These are phyloP conservation scores for Allomyces javanicus DNA, from an alignment of 192 early-diverging fungal species.

Conservation along the genomic window DNA sequence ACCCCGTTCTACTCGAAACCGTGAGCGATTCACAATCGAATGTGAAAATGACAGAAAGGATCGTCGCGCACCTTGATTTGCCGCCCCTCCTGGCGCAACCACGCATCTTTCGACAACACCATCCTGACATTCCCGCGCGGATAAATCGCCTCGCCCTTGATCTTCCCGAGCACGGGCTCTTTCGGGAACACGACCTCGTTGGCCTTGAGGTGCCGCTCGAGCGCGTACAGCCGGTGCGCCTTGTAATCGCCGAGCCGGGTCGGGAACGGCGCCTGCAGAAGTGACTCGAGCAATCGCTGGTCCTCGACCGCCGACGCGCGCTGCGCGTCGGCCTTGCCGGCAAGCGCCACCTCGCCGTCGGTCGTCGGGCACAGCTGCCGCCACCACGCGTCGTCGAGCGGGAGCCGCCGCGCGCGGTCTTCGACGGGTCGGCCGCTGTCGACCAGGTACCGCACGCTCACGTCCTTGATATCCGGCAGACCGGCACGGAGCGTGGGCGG, in stretches of 20 bases:
- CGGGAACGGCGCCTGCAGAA: background rate
- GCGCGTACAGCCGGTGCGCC: background rate
- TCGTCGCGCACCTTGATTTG: background rate
- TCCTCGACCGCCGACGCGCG: background rate
- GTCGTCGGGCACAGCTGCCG: background rate
- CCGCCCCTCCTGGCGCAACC: background rate
- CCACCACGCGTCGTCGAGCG: background rate
- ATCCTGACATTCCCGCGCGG: background rate
- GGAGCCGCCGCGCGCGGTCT: background rate
- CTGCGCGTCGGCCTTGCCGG: background rate
- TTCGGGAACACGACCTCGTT: background rate
- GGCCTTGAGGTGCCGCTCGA: conserved; percentile 3
- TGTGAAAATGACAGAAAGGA: too few relatives aligned
- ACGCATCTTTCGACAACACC: background rate
- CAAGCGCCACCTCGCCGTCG: background rate
- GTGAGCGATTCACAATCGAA: too few relatives aligned
- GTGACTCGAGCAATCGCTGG: background rate
- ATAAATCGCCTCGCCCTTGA: conserved; percentile 1
- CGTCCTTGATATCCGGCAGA: background rate
- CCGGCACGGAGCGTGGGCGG: background rate
- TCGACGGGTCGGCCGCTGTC: background rate
- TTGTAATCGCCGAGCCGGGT: background rate
- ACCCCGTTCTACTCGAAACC: background rate
- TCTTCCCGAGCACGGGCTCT: conserved; percentile 1
- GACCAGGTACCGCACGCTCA: background rate